Percentiles rank a stretch among this genome's conserved stretches.
Conservation (phyloP, 805 yeast genomes). For the Kodamaea restingae region DNA sequence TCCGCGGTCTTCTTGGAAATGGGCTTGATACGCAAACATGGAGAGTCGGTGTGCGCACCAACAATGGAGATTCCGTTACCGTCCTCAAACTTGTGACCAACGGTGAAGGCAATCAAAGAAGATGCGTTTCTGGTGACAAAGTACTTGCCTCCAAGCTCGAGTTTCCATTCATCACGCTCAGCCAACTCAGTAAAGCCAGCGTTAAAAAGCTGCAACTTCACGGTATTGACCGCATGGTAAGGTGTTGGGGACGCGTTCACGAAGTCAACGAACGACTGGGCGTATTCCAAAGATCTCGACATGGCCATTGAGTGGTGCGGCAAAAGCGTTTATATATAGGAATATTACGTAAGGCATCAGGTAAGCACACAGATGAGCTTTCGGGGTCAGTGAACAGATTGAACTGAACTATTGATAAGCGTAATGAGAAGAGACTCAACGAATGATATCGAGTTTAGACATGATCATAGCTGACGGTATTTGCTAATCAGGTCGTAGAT, state of each 20-base stretch:
- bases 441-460: no score
- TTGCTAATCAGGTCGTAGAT: no score
- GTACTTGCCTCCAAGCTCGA: conserved; percentile 54
- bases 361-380: no score
- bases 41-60: conserved; percentile 97
- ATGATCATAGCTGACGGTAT: no score
- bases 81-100: conserved; percentile 66
- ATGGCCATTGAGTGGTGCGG: not conserved
- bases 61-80: conserved; percentile 85
- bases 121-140: conserved; percentile 88
- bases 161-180: conserved; percentile 67
- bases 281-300: conserved; percentile 27
- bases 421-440: no score
- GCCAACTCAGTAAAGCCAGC: conserved; percentile 73
- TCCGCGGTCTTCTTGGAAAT: conserved; percentile 63
- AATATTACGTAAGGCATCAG: no score
- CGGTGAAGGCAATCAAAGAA: conserved; percentile 80
- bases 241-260: conserved; percentile 90
- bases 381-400: no score
- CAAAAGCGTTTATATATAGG: not conserved
- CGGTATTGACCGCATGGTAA: conserved; percentile 79
- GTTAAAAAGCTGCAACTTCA: conserved; percentile 47
- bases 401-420: no score
- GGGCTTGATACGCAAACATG: conserved; percentile 85
- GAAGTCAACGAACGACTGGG: conserved; percentile 66